Percentiles rank a stretch among this genome's conserved stretches.
Conservation (phyloP, 176 grass and related monocot genomes). For the Raddia guianensis region DNA sequence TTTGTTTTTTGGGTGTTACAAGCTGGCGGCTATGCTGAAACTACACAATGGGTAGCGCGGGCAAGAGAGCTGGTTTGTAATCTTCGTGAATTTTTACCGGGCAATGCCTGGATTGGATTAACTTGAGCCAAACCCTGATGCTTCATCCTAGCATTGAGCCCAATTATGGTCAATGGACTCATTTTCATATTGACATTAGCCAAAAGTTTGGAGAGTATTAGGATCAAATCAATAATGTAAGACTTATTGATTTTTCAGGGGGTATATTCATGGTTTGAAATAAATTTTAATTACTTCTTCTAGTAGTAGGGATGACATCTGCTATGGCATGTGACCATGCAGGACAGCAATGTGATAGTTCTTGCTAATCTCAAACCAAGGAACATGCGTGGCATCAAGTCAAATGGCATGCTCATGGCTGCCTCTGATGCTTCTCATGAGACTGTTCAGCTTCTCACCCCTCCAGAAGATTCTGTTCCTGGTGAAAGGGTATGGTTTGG, state of each 20-base stretch:
- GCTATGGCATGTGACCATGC: slow-evolving; percentile 18
- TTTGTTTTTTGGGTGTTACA: too few relatives aligned
- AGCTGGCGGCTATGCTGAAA: neutral
- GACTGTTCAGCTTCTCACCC: slow-evolving; percentile 80
- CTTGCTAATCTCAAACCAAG: slow-evolving; percentile 93
- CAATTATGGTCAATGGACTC: neutral
- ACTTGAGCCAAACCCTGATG: neutral
- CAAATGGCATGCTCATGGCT: slow-evolving; percentile 99
- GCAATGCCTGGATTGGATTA: neutral
- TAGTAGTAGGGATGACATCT: neutral
- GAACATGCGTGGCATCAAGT: slow-evolving; percentile 97
- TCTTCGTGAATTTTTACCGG: neutral
- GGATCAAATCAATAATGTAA: neutral
- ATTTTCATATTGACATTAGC: neutral
- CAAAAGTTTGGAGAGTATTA: neutral
- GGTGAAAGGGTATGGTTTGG: slow-evolving; percentile 99
- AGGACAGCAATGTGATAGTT: slow-evolving; percentile 85
- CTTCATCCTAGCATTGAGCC: neutral
- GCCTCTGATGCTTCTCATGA: slow-evolving; percentile 91
- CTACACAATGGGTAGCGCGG: neutral
- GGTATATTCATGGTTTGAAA: neutral
- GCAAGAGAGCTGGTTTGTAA: neutral
- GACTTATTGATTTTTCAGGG: neutral
- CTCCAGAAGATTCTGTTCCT: slow-evolving; percentile 79
- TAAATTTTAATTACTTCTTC: slow-evolving; percentile 5